Base-by-base conservation (phyloP, 345 rosid species). In the Corchorus olitorius region DNA sequence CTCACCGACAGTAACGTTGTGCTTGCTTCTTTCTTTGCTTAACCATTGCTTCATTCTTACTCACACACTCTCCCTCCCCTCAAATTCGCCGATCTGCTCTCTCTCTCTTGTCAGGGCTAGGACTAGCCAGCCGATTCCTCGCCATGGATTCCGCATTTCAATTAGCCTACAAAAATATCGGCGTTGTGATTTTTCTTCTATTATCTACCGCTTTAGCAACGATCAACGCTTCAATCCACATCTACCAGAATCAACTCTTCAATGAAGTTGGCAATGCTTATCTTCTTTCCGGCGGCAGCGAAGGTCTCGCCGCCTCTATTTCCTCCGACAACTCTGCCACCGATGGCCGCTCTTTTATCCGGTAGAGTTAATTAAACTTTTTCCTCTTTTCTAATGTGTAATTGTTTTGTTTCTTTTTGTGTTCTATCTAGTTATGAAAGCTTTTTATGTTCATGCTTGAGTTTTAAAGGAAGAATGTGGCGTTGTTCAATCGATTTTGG, bases 221-320 rank as follows among this genome's bases (percentile, higher is more conserved):
- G 73, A 55, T 72, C n/a, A 62, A 77, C 48, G 88, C 92, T 66
- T 96, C 99, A 76, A 82, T 83, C 77, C 99, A 96, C 90, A 71
- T 81, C 81, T 93, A 96, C 87, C 49, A 74, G 56, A 82, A 82
- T 5, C 87, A 88, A 58, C 76, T 88, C 55, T 93, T 96, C 88
- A 79, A 75, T 60, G 97, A 92, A 79, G 93, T 91, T 74, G 99
- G 99, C 76, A 96, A 89, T 68, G 81, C 97, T 63, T 89, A 83
- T 79, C 97, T 96, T 78, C 94, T 96, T 77, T 83, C 95, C 63
- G 99, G 99, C 58, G 99, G 98, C 78, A 96, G 99, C 87, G 99
- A 96, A 77, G 99, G 99, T 79, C 83, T 93, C 77, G 83, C 73
- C 81, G 83, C 94, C 69, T 77, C 81, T 15, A 66, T 81, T 54